Percentiles rank a stretch among this genome's conserved stretches.
These are phyloP conservation scores for Candida glaebosa DNA, from an alignment of 805 yeast genomes.

Conservation along the genomic window DNA sequence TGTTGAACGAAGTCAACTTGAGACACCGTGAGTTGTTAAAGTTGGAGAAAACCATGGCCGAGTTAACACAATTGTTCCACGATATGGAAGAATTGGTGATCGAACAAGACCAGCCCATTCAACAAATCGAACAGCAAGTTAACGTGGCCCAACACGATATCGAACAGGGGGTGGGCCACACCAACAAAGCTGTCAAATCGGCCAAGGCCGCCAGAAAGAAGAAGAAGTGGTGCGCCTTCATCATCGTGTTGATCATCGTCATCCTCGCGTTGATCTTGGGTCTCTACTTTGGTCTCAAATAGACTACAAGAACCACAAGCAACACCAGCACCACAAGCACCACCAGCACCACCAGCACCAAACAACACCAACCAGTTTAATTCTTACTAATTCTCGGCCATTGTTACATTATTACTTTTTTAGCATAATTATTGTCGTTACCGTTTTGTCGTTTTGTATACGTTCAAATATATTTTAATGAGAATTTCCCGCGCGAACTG, in stretches of 20 bases:
- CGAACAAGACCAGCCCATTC: constrained; percentile 88
- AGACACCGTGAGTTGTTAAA: constrained; percentile 93
- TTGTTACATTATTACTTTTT: too few species aligned
- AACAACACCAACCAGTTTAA: too few species aligned
- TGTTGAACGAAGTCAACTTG: constrained; percentile 90
- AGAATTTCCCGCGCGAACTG: too few species aligned
- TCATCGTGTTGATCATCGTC: constrained; percentile 54
- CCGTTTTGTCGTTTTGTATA: too few species aligned
- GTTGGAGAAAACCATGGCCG: constrained; percentile 94
- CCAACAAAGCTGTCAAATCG: constrained; percentile 80
- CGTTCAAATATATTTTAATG: too few species aligned
- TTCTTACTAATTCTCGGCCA: too few species aligned
- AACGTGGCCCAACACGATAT: constrained; percentile 83
- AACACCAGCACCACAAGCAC: too few species aligned
- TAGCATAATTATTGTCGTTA: too few species aligned
- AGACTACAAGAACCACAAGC: too few species aligned
- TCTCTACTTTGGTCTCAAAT: constrained; percentile 46
- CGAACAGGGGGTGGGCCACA: constrained; percentile 92
- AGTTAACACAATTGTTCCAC: constrained; percentile 87
- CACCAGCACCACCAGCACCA: too few species aligned
- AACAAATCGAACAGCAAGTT: constrained; percentile 77
- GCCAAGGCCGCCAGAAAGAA: constrained; percentile 90
- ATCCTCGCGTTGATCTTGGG: constrained; percentile 70
- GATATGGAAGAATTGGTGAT: constrained; percentile 96
- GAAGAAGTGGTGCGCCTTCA: constrained; percentile 80